Conservation (phyloP, 805 yeast genomes). For the Lipomyces orientalis region DNA sequence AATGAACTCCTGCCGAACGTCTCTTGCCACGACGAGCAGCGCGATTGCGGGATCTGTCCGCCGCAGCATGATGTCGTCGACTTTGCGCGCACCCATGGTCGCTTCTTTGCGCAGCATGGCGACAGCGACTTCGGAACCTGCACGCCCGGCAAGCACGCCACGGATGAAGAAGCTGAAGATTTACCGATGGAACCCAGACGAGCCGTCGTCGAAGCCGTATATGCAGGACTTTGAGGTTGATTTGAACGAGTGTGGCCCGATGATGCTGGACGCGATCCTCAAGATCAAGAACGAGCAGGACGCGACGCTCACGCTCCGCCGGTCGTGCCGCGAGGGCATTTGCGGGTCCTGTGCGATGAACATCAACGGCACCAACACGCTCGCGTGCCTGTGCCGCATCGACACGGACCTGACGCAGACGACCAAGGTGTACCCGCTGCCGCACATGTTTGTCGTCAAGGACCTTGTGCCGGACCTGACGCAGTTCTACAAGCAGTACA, state of each 20-base stretch:
- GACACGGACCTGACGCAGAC: conserved; percentile 78
- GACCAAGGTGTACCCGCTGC: conserved; percentile 91
- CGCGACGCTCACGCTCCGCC: conserved; percentile 91
- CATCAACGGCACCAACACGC: conserved; percentile 95
- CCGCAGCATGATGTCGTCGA: neutral
- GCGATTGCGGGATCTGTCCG: neutral
- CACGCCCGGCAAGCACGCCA: conserved; percentile 60
- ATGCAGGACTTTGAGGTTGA: conserved; percentile 85
- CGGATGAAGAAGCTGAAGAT: conserved; percentile 84
- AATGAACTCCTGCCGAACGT: neutral
- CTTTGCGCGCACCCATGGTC: neutral
- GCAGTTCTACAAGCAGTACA: conserved; percentile 96
- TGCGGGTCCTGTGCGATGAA: conserved; percentile 99
- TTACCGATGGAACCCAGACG: conserved; percentile 98
- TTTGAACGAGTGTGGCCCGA: conserved; percentile 92
- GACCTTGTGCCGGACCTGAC: conserved; percentile 98
- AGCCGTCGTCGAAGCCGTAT: conserved; percentile 88
- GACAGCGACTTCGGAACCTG: conserved; percentile 40
- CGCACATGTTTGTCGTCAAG: conserved; percentile 97
- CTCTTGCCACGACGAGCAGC: neutral
- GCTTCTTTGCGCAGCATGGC: conserved; percentile 29
- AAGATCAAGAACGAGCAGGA: conserved; percentile 98
- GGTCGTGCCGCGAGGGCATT: conserved; percentile 99
- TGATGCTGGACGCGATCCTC: conserved; percentile 93
- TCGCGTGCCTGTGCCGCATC: conserved; percentile 95